These are phyloP conservation scores for Fusarium succisae DNA, from an alignment of 2,329 filamentous ascomycete genomes.

Conservation along the genomic window DNA sequence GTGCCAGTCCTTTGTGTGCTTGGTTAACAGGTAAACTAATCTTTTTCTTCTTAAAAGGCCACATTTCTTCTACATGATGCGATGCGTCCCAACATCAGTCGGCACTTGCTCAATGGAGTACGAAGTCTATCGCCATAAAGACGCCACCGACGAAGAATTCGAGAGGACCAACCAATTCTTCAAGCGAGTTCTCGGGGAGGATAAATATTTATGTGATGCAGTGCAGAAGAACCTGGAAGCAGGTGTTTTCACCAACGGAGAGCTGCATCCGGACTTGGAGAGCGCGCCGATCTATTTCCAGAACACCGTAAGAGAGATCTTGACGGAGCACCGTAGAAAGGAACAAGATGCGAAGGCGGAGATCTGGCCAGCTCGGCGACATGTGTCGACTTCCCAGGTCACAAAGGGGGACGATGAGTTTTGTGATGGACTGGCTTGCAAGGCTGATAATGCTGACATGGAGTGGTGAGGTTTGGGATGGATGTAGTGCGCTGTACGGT, in stretches of 20 bases:
- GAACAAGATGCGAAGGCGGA: not conserved
- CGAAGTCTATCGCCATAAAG: constrained; percentile 68
- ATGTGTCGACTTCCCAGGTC: not conserved
- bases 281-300: not conserved
- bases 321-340: not conserved
- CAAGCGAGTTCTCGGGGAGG: constrained; percentile 65
- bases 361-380: not conserved
- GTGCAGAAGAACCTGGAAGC: constrained; percentile 69
- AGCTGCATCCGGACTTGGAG: constrained; percentile 2
- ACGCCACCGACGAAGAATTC: constrained; percentile 66
- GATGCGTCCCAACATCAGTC: constrained; percentile 23
- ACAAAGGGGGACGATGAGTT: not conserved
- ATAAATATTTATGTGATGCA: constrained; percentile 68
- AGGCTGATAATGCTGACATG: not conserved
- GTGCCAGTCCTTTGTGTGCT: not conserved
- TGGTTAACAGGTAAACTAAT: not conserved
- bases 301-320: not conserved
- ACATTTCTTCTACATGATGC: constrained; percentile 30
- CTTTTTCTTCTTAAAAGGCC: not conserved
- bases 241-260: constrained; percentile 54
- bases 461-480: not conserved
- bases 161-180: constrained; percentile 65
- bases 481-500: too few species aligned
- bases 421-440: not conserved
- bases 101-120: constrained; percentile 29